Evolutionary conservation across 495 filamentous ascomycete genomes (phyloP).

Genomic region (Aspergillus ellipticus): DNA sequence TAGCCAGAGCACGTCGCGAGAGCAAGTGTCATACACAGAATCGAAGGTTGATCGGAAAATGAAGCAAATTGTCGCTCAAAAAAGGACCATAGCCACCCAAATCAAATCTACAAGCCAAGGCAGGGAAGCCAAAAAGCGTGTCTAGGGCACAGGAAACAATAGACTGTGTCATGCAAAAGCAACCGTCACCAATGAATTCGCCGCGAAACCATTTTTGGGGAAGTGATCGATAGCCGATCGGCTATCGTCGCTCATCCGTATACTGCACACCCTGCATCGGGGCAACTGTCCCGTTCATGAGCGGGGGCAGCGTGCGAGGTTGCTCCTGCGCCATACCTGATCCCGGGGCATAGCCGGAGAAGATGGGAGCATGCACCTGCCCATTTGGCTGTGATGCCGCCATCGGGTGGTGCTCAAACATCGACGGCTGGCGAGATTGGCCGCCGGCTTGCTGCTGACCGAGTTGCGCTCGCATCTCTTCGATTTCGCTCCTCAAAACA

Average conservation of each 20-base stretch:
- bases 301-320: conserved; percentile 49
- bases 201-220: not conserved
- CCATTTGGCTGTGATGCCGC: conserved; percentile 35
- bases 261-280: conserved; percentile 59
- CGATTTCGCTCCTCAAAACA: conserved; percentile 50
- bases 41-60: not conserved
- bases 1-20: no score
- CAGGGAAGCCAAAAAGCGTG: conserved; percentile 4
- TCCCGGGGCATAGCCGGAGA: conserved; percentile 31
- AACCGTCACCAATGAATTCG: not conserved
- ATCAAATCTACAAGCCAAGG: conserved; percentile 18
- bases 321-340: conserved; percentile 36
- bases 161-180: not conserved
- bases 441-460: conserved; percentile 51
- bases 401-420: conserved; percentile 41
- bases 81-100: conserved; percentile 15
- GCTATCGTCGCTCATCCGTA: conserved; percentile 46
- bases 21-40: no score
- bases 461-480: conserved; percentile 42
- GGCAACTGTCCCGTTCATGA: conserved; percentile 48
- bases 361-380: conserved; percentile 31
- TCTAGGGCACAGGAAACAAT: conserved; percentile 11
- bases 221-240: not conserved
- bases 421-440: conserved; percentile 37
- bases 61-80: conserved; percentile 7